These are phyloP conservation scores for Phaeosphaeria sp. DNA, from an alignment of 2,329 filamentous ascomycete species.

Conservation along the genomic window DNA sequence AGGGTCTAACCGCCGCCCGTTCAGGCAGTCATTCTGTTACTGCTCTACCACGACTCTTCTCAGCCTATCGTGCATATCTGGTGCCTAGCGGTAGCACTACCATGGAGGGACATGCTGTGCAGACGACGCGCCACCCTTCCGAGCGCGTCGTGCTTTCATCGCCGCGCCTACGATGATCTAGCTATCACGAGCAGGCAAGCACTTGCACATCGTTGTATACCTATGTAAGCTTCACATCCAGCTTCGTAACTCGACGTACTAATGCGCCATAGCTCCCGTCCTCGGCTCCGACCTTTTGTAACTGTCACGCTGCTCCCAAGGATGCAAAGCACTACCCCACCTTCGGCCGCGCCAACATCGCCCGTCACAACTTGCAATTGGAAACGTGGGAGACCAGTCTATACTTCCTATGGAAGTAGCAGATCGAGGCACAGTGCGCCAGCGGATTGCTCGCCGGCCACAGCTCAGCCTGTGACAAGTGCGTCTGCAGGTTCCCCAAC, in stretches of 20 bases:
- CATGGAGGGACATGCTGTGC: constrained; percentile 47
- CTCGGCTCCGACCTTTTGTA: background rate
- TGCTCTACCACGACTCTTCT: constrained; percentile 4
- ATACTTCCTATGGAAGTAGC: constrained; percentile 10
- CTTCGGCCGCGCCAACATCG: constrained; percentile 5
- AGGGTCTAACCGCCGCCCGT: constrained; percentile 16
- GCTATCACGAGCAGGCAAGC: constrained; percentile 5
- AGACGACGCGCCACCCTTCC: constrained; percentile 34
- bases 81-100: constrained; percentile 42
- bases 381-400: constrained; percentile 27
- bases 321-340: constrained; percentile 13
- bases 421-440: constrained; percentile 2
- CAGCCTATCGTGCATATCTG: constrained; percentile 18
- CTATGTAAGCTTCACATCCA: background rate
- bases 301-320: background rate
- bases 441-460: background rate
- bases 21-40: constrained; percentile 29
- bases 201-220: background rate
- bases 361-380: constrained; percentile 18
- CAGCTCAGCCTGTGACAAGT: background rate
- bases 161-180: constrained; percentile 24
- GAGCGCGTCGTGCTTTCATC: constrained; percentile 27
- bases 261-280: background rate
- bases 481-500: background rate
- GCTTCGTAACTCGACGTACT: background rate